These are phyloP conservation scores for Fusarium metavorans DNA, from an alignment of 2,329 filamentous ascomycete species.

Conservation along the genomic window DNA sequence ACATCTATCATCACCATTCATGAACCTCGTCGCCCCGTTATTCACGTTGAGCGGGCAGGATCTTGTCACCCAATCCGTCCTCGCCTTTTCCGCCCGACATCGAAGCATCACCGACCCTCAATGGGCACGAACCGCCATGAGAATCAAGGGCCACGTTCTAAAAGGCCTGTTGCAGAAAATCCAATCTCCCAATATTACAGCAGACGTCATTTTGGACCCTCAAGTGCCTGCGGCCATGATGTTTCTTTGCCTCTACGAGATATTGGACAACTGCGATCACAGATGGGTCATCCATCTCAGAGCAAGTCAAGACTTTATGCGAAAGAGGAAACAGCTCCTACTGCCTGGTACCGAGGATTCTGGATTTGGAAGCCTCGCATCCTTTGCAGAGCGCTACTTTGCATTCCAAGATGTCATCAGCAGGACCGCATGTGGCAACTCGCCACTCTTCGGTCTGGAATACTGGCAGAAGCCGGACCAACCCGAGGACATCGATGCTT, in stretches of 20 bases:
- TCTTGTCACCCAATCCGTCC: slow-evolving; percentile 31
- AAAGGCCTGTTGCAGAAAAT: slow-evolving; percentile 9
- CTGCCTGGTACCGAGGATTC: slow-evolving; percentile 19
- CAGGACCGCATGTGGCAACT: slow-evolving; percentile 61
- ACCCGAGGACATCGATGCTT: slow-evolving; percentile 49
- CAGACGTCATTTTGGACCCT: slow-evolving; percentile 33
- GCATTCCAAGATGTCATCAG: slow-evolving; percentile 65
- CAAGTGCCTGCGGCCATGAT: slow-evolving; percentile 41
- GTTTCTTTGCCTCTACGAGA: slow-evolving; percentile 42
- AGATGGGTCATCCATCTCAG: slow-evolving; percentile 61
- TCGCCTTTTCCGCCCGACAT: slow-evolving; percentile 39
- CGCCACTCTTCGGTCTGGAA: slow-evolving; percentile 59
- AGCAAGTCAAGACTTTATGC: slow-evolving; percentile 60
- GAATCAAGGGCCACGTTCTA: slow-evolving; percentile 35
- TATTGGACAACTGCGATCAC: slow-evolving; percentile 39
- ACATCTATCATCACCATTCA: slow-evolving; percentile 31
- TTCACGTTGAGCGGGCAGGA: slow-evolving; percentile 36
- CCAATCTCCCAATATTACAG: slow-evolving; percentile 14
- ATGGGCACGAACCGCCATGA: slow-evolving; percentile 33
- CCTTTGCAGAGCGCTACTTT: slow-evolving; percentile 60
- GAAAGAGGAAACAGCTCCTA: slow-evolving; percentile 47
- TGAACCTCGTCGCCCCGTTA: slow-evolving; percentile 34
- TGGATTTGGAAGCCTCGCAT: slow-evolving; percentile 22
- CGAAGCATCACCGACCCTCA: slow-evolving; percentile 29
- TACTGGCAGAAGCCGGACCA: slow-evolving; percentile 55